Base-by-base conservation (phyloP, 139 green algal species). In the Closterium sp. region DNA sequence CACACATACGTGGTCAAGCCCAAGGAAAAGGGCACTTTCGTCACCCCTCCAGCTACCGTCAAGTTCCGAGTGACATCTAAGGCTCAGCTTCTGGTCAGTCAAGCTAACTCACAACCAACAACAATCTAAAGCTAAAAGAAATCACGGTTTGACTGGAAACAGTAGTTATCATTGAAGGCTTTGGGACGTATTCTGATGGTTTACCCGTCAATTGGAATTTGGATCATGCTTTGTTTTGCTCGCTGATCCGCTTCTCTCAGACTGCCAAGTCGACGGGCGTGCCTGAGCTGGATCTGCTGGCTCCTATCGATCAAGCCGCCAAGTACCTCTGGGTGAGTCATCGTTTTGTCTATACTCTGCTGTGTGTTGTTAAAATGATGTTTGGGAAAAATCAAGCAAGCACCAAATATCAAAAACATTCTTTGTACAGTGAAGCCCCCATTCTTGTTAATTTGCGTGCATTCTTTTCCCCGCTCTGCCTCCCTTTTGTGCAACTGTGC, bases 1-100 rank as follows among this genome's bases (percentile, higher is more conserved):
- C 85, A 88, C 85, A 29, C 85, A 24, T 88, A 38, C 30, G 29
- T 88, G 21, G 29, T 88, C 85, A 88, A 88, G 85, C 85, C 85
- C 85, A 88, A 88, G 85, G 85, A 88, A 24, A 88, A 88, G 85
- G 85, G 85, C 29, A 31, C 85, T 21, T 88, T 38, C 24, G 11
- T 88, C 11, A 88, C 29, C 85, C 85, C 85, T 22, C 85, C 85
- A 21, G 85, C 85, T 32, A 88, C 30, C 30, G 85, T 88, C 85
- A 88, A 88, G 85, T 88, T 38, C 30, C 85, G 85, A 21, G 85
- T 88, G 22, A 32, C 85, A 21, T 38, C 85, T 24, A n/a, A 88
- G 85, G 29, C 85, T 31, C 29, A 34, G 29, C 85, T 88, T 31
- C 85, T 38, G 85, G 85, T 88, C 19, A 79, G 62, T 79, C 2